phyloP scores from a whole-genome alignment of 2,329 filamentous ascomycete species.

The Alternaria triticimaculans region DNA sequence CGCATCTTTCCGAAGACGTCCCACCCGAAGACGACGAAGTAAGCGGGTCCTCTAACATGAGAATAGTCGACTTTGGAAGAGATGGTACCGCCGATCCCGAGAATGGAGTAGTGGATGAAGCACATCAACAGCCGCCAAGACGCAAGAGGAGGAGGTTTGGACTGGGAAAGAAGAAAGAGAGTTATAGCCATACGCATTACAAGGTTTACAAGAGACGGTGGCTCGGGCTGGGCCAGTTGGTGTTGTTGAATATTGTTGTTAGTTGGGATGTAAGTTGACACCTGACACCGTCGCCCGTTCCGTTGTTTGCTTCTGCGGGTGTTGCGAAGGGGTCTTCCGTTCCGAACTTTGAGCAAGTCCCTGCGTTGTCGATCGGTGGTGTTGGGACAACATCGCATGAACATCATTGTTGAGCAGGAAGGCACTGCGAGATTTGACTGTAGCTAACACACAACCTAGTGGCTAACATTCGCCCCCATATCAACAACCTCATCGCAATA shows the following conservation, averaged over 20 bases:
- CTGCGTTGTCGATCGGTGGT: neutral
- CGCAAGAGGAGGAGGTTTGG: constrained; percentile 2
- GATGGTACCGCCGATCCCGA: neutral
- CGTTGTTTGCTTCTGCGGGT: neutral
- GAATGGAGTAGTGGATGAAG: neutral
- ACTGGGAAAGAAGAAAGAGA: constrained; percentile 20
- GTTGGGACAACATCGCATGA: neutral
- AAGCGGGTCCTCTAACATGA: neutral
- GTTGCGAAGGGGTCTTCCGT: neutral
- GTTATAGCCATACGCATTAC: constrained; percentile 45
- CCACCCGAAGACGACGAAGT: constrained; percentile 1
- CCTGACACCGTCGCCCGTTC: neutral
- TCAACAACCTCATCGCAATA: constrained; percentile 75
- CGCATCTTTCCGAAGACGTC: neutral
- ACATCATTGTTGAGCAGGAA: neutral
- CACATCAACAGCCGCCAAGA: neutral
- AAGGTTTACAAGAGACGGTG: constrained; percentile 83
- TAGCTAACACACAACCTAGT: constrained; percentile 59
- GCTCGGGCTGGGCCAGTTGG: constrained; percentile 84
- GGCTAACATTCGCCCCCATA: constrained; percentile 90
- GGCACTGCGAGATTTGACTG: neutral
- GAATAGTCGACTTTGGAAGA: constrained; percentile 2
- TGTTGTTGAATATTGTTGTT: constrained; percentile 88
- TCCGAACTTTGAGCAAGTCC: neutral
- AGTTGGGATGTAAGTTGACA: constrained; percentile 85